phyloP scores from a whole-genome alignment of 2,329 filamentous ascomycete genomes.

The Gnomoniopsis sp. region DNA sequence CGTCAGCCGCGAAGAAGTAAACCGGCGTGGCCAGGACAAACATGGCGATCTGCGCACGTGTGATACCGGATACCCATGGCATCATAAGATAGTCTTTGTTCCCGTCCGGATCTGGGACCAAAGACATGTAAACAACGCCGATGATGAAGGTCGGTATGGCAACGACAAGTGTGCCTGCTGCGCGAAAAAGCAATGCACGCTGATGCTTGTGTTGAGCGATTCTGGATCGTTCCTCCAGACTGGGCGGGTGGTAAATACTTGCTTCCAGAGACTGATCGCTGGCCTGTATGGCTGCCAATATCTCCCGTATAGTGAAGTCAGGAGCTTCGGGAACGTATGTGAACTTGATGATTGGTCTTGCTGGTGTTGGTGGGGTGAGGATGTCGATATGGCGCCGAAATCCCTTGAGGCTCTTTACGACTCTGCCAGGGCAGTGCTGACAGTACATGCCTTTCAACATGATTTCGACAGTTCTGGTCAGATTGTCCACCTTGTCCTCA shows the following conservation, averaged over 20 bases:
- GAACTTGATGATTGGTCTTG: constrained; percentile 66
- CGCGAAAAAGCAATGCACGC: constrained; percentile 64
- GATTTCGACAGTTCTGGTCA: constrained; percentile 60
- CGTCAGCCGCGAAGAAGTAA: constrained; percentile 81
- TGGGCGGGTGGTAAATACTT: constrained; percentile 74
- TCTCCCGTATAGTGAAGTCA: constrained; percentile 69
- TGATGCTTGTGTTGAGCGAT: constrained; percentile 70
- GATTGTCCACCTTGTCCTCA: constrained; percentile 24
- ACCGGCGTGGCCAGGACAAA: constrained; percentile 81
- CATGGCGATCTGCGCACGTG: constrained; percentile 72
- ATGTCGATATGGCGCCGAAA: constrained; percentile 53
- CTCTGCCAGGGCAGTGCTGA: constrained; percentile 62
- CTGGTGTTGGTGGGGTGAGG: constrained; percentile 50
- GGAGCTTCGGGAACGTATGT: constrained; percentile 68
- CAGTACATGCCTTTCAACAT: constrained; percentile 72
- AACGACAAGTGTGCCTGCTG: constrained; percentile 63
- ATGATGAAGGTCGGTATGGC: constrained; percentile 83
- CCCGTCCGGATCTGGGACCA: constrained; percentile 59
- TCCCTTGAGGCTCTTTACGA: constrained; percentile 50
- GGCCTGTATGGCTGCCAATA: constrained; percentile 64
- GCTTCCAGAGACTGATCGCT: constrained; percentile 64
- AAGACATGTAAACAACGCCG: constrained; percentile 86
- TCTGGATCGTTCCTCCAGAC: constrained; percentile 76
- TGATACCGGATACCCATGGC: constrained; percentile 69
- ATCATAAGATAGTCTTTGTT: constrained; percentile 65